Conservation (phyloP, 495 filamentous ascomycete genomes). For the Daldinia decipiens region DNA sequence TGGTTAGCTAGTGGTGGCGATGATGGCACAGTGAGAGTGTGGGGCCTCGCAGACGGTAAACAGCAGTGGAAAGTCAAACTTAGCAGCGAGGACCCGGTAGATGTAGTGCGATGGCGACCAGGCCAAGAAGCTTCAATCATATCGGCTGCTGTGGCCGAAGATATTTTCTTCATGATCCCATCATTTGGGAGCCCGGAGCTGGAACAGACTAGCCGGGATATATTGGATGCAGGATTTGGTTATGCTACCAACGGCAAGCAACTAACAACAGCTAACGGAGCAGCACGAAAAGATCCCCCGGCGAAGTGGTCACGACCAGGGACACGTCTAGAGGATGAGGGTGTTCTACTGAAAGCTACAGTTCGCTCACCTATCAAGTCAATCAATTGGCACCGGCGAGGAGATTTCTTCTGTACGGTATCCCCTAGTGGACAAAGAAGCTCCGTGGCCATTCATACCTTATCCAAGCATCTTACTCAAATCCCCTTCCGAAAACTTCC, state of each 20-base stretch:
- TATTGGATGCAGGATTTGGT: constrained; percentile 89
- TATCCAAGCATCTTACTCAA: constrained; percentile 94
- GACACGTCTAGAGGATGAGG: constrained; percentile 74
- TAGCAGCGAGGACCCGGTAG: constrained; percentile 82
- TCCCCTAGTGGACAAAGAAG: constrained; percentile 78
- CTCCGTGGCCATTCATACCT: constrained; percentile 94
- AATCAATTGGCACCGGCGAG: constrained; percentile 93
- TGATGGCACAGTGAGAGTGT: constrained; percentile 90
- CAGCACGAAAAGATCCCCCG: constrained; percentile 75
- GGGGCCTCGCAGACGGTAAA: constrained; percentile 87
- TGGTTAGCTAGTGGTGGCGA: constrained; percentile 93
- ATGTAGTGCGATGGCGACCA: constrained; percentile 90
- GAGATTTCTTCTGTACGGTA: constrained; percentile 94
- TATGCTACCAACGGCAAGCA: constrained; percentile 78
- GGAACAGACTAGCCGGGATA: constrained; percentile 75
- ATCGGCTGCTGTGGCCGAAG: constrained; percentile 83
- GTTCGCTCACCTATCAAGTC: constrained; percentile 87
- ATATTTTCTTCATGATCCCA: constrained; percentile 84
- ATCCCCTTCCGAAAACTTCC: constrained; percentile 89
- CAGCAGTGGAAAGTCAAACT: constrained; percentile 87
- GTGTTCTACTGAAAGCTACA: constrained; percentile 79
- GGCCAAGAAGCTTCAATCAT: constrained; percentile 82
- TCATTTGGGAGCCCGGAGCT: constrained; percentile 73
- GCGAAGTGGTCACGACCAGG: constrained; percentile 86
- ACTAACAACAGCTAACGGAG: constrained; percentile 61